Percentiles rank a stretch among this genome's conserved stretches.
phyloP scores from a whole-genome alignment of 192 early-diverging fungal genomes.

The Linnemannia elongata region DNA sequence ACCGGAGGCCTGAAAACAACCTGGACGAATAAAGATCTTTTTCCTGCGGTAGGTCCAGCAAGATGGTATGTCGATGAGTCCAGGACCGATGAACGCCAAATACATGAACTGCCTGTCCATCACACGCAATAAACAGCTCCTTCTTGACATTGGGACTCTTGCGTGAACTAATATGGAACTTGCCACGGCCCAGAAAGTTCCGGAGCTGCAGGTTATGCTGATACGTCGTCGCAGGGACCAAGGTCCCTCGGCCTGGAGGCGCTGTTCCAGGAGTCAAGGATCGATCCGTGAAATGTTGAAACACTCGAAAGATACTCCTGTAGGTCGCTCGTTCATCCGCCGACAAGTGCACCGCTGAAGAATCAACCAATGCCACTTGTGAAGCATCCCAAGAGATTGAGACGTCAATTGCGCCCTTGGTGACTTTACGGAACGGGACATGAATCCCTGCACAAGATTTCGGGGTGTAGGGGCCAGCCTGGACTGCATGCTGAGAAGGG shows the following conservation, averaged over 20 bases:
- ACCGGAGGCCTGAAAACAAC: background rate
- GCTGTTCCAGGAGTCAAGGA: background rate
- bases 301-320: background rate
- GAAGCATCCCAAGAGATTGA: background rate
- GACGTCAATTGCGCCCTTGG: background rate
- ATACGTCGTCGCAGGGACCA: background rate
- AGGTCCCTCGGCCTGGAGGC: background rate
- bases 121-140: constrained; percentile 9
- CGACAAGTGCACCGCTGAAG: background rate
- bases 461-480: background rate
- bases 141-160: background rate
- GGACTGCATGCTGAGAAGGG: background rate
- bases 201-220: background rate
- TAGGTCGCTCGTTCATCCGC: background rate
- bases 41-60: background rate
- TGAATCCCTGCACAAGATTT: background rate
- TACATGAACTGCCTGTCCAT: background rate
- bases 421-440: background rate
- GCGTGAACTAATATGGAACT: background rate
- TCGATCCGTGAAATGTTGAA: background rate
- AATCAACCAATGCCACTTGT: background rate
- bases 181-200: background rate
- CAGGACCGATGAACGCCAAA: background rate
- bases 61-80: constrained; percentile 1
- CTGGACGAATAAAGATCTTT: background rate